Conservation (phyloP, 305 asterid species). For the Fraxinus sp. region DNA sequence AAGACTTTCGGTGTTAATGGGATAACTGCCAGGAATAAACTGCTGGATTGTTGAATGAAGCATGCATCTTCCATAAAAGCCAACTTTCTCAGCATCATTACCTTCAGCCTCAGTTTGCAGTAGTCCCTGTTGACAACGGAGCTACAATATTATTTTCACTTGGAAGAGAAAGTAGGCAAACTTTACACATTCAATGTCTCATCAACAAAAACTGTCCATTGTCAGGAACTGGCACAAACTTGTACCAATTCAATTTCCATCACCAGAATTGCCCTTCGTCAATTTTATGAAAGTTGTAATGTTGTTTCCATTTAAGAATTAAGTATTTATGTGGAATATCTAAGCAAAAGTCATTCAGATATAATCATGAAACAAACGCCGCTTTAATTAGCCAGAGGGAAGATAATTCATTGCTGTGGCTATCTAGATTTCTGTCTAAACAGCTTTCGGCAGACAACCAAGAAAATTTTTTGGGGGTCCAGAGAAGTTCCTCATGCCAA, state of each 20-base stretch:
- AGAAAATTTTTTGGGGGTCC: neutral
- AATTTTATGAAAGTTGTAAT: neutral
- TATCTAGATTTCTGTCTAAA: neutral
- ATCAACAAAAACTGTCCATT: neutral
- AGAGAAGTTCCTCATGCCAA: neutral
- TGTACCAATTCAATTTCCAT: neutral
- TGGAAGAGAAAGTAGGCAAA: neutral
- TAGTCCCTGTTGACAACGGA: conserved; percentile 33
- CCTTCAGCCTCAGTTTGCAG: conserved; percentile 47
- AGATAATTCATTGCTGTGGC: neutral
- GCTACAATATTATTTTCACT: neutral
- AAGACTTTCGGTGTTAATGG: conserved; percentile 24
- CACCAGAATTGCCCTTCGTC: neutral
- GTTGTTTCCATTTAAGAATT: neutral
- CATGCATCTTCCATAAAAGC: conserved; percentile 38
- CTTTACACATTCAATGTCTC: neutral
- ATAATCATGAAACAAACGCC: neutral
- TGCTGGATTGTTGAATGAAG: conserved; percentile 27
- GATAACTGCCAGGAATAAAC: conserved; percentile 23
- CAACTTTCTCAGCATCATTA: conserved; percentile 27
- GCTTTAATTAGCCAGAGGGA: neutral
- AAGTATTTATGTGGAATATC: neutral
- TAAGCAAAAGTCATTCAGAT: neutral
- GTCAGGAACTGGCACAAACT: conserved; percentile 1
- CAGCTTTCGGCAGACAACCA: neutral